Base-by-base conservation (phyloP, 2,329 filamentous ascomycete genomes). In the Hypoxylon sp. region DNA sequence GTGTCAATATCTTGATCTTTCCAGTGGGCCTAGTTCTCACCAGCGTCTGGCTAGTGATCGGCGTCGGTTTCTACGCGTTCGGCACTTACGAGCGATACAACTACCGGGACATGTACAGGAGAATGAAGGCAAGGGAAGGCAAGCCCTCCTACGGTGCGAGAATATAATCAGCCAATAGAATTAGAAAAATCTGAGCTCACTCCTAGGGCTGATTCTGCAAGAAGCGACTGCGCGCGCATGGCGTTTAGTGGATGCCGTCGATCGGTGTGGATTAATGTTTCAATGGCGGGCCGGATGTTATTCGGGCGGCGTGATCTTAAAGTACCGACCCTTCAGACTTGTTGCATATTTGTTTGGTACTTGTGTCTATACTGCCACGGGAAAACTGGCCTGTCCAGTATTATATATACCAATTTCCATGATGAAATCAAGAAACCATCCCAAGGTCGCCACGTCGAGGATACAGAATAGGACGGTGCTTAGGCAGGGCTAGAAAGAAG, bases 11-110 rank as follows among this genome's bases (percentile, higher is more conserved):
- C 56, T 82, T 91, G 71, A 86, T 93, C 64, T 89, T 91, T 77
- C 91, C 91, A 6, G 80, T 90, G 28, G 91, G 91, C 16, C 80
- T 90, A n/a, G 80, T 92, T 69, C 83, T 93, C 71, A 90, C 86
- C 2, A 79, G 84, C 38, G 72, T 85, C 11, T 93, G 91, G 89
- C 77, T 87, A 1, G 67, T 84, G 0, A 64, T 91, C 18, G 86
- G 89, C 24, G 52, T 88, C 5, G 76, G 77, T 0, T 86, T 84
- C 20, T 86, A 90, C 65, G 89, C 84, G 2, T 84, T 85, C 60
- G 91, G 91, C 59, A 92, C 90, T 3, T 83, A 87, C 62, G 84
- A 89, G 74, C 84, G 91, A 57, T 87, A 91, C 61, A 83, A 85
- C 74, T 91, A 90, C 78, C 83, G 88, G 36, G 87, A 91, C 50